Percentiles rank a stretch among this genome's conserved stretches.
These are phyloP conservation scores for Pseudonitzschia multistriata DNA, from an alignment of 108 stramenopile species.

Conservation along the genomic window DNA sequence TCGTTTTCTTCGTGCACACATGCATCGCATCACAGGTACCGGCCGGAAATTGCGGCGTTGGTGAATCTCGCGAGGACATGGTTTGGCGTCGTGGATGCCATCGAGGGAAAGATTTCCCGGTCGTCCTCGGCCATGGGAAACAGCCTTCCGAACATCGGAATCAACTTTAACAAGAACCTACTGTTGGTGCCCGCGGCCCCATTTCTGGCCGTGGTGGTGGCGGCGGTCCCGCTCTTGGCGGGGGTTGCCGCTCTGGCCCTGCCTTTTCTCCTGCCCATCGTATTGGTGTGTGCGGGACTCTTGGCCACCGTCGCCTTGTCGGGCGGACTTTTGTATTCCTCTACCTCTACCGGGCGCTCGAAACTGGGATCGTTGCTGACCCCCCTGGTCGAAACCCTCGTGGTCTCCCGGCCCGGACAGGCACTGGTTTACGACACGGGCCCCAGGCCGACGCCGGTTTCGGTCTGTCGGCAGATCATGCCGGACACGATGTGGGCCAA, in stretches of 20 bases:
- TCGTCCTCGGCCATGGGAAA: constrained; percentile 16
- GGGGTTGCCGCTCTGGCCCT: constrained; percentile 62
- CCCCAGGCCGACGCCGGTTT: constrained; percentile 71
- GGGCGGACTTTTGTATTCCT: constrained; percentile 49
- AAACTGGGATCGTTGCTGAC: constrained; percentile 36
- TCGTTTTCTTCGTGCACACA: no score
- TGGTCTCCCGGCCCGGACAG: constrained; percentile 58
- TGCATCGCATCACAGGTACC: constrained; percentile 40
- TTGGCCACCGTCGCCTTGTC: constrained; percentile 9
- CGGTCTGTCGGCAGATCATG: constrained; percentile 51
- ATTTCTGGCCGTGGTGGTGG: constrained; percentile 47
- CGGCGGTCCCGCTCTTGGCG: constrained; percentile 47
- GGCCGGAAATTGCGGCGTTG: constrained; percentile 69
- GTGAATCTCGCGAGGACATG: constrained; percentile 51
- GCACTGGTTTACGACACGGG: constrained; percentile 75
- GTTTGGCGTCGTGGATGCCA: constrained; percentile 60
- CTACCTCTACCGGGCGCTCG: constrained; percentile 53
- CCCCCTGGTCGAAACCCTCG: constrained; percentile 50
- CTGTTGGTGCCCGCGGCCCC: constrained; percentile 65
- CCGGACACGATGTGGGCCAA: constrained; percentile 67
- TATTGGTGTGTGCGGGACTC: constrained; percentile 13
- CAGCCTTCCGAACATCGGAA: constrained; percentile 7
- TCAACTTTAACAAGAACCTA: constrained; percentile 40
- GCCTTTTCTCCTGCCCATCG: constrained; percentile 70
- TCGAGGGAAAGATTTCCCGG: constrained; percentile 32